phyloP scores from a whole-genome alignment of 352 stramenopile genomes.

The Pythium biforme region DNA sequence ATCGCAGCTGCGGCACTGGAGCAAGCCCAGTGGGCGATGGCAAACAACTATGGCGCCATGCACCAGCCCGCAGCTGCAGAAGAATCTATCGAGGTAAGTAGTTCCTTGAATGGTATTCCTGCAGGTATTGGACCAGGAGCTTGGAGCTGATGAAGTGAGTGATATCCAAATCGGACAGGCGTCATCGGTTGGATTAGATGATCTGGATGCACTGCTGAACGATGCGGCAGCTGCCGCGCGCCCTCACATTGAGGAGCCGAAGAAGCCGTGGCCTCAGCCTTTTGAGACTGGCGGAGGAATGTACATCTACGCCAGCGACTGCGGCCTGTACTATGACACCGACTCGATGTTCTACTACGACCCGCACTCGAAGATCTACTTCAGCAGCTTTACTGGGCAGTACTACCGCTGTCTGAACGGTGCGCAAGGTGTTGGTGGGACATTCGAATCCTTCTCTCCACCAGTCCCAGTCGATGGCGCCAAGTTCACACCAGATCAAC shows the following conservation, averaged over 20 bases:
- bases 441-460: conserved; percentile 51
- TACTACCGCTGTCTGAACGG: conserved; percentile 57
- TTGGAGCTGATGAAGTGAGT: neutral
- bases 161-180: neutral
- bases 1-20: conserved; percentile 51
- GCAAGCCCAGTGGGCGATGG: conserved; percentile 81
- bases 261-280: conserved; percentile 72
- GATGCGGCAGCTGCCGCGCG: conserved; percentile 55
- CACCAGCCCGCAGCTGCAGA: conserved; percentile 1
- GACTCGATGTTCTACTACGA: conserved; percentile 89
- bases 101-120: too few species aligned
- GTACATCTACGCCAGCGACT: conserved; percentile 68
- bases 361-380: conserved; percentile 68
- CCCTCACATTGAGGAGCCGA: conserved; percentile 61
- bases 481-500: neutral
- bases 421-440: conserved; percentile 20
- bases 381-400: conserved; percentile 60
- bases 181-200: conserved; percentile 25
- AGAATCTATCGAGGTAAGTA: neutral
- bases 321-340: conserved; percentile 73
- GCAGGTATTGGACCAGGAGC: too few species aligned
- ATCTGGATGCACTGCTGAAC: conserved; percentile 62
- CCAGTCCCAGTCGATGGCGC: conserved; percentile 50
- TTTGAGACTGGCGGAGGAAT: conserved; percentile 82
- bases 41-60: conserved; percentile 45